Base-by-base conservation (phyloP, 805 yeast species). In the Jamesozyma gamospora region DNA sequence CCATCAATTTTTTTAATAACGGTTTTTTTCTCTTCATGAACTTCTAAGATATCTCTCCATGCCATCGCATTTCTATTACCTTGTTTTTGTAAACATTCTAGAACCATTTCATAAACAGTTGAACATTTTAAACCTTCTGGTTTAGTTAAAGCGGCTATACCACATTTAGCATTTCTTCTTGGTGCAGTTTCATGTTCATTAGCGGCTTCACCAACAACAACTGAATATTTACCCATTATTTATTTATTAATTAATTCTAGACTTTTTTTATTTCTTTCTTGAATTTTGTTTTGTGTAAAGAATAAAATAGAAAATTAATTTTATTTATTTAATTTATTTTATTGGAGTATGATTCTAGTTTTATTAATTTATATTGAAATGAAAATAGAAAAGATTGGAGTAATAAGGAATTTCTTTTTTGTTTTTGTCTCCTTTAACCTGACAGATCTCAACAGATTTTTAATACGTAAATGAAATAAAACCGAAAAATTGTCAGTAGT, bases 141-240 rank as follows among this genome's bases (percentile, higher is more conserved):
- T 52, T 77, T 71, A 5, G 59, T 60, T 34, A 81, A 54, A 6
- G 80, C 65, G 0, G 58, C 71, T 12, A 72, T 70, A 4, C 57
- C 62, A 4, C 32, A 40, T 41, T 63, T 60, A 43, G 71, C 70
- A 52, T 71, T 77, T 65, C 87, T 74, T 65, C 88, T 74, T 50
- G 92, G 90, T 10, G 90, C 90, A 27, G 92, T 81, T 62, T 83
- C 92, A 45, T 85, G 85, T 14, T 72, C 71, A 49, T 72, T 72
- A 34, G 84, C 82, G 10, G 66, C 49, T 53, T 76, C 77, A 19
- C 86, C 88, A 29, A 79, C 83, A 18, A 77, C 75, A 12, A 77
- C 82, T 46, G 68, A 67, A 29, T 48, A 55, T 26, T 21, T 30
- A 35, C 37, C 44, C 54, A 52, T 52, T 36, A 15, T 37, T 41